Evolutionary conservation across 345 rosid species (phyloP), one percentile per base, ranked within the genome.

Genomic region (Ceriops tagal): DNA sequence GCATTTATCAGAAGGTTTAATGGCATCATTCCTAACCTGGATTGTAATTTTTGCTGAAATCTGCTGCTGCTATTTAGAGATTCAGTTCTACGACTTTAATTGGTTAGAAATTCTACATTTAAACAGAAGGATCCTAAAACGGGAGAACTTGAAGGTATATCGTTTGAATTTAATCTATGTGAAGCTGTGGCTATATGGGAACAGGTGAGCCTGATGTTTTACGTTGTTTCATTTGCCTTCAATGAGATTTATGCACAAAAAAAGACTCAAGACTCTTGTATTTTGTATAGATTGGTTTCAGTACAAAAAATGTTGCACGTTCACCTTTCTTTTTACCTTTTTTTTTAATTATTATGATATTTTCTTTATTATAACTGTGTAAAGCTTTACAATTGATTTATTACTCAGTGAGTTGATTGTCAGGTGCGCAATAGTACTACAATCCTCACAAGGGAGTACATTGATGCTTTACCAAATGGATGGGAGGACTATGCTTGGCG

Each of bases 401-500:
- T 78, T 85, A 78, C 81, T 65, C 62, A 74, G 79, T 72, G 78
- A 80, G 81, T 80, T 85, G 71, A 69, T 82, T 89, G 73, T 76
- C 87, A 92, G 96, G 96, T 90, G 77, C 82, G 92, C 76, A 90
- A 90, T 82, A 96, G 92, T 72, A 86, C 96, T 57, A 96, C 96
- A 0, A 83, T 92, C 78, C 93, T 96, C 67, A 90, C 97, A n/a
- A 85, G 76, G 88, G 97, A 96, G 68, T 96, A 82, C 80, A 89
- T 92, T 74, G 95, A 89, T 80, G 87, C 96, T 80, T 81, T 92
- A 60, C 96, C 95, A 43, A 87, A 88, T 80, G 99, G 95, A 64
- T 96, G 98, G 99, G 89, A 92, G 80, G 98, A 92, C 52, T 92
- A 90, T 69, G 98, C 98, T 0, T 96, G 99, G 99, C 98, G 77